Conservation (phyloP, 768 basidiomycete genomes). For the Boletus rubropictus region DNA sequence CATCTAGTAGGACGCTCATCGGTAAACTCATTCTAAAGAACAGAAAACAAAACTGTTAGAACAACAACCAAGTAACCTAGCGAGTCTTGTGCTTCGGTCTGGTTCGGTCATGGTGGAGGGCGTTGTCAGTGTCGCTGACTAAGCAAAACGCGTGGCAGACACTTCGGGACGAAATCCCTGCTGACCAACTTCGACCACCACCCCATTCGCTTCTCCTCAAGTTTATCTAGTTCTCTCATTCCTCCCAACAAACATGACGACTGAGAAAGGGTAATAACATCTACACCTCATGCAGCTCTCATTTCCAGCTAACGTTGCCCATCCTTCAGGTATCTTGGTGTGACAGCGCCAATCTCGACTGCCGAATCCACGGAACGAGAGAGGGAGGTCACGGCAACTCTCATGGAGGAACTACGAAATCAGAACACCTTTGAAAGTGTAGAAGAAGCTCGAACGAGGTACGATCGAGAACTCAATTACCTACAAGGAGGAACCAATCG, state of each 20-base stretch:
- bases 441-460: conserved; percentile 86
- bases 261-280: conserved; percentile 36
- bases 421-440: conserved; percentile 88
- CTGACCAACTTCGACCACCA: conserved; percentile 14
- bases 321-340: conserved; percentile 60
- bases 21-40: not conserved
- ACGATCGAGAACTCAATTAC: conserved; percentile 17
- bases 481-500: conserved; percentile 1
- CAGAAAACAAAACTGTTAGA: not conserved
- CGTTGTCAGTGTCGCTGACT: conserved; percentile 10
- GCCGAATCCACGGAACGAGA: conserved; percentile 70
- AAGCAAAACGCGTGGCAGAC: conserved; percentile 19
- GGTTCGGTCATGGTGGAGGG: no score
- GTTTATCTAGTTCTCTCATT: conserved; percentile 5
- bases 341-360: conserved; percentile 81
- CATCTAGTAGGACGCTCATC: not conserved
- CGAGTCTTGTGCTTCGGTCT: not conserved
- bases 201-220: conserved; percentile 8
- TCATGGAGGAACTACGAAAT: conserved; percentile 86
- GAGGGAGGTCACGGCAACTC: conserved; percentile 73
- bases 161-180: conserved; percentile 8
- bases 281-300: conserved; percentile 6
- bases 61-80: not conserved
- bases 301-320: conserved; percentile 6
- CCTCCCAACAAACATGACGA: conserved; percentile 31